Conservation (phyloP, 2,329 filamentous ascomycete genomes). For the Fusarium oligoseptatum region DNA sequence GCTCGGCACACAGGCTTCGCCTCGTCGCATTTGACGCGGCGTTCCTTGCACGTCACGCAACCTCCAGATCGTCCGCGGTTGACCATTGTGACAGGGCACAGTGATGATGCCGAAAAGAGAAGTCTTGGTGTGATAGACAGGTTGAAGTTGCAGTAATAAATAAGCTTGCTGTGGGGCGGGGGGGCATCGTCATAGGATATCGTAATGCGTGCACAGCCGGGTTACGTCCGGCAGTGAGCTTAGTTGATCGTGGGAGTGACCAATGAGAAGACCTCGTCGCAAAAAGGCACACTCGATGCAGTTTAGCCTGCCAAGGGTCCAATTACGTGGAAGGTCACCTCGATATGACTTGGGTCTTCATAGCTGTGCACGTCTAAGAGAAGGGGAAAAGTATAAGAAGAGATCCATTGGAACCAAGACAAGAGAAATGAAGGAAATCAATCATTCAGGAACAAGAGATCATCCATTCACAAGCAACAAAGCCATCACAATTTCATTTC, state of each 20-base stretch:
- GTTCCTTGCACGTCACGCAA: background rate
- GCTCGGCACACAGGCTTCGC: background rate
- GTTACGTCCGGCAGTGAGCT: background rate
- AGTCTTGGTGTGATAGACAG: background rate
- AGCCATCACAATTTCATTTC: background rate
- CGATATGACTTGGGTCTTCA: background rate
- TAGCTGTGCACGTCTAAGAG: background rate
- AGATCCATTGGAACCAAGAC: background rate
- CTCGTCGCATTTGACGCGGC: conserved; percentile 1
- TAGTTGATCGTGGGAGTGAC: background rate
- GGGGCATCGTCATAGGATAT: background rate
- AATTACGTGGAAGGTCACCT: background rate
- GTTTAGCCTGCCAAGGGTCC: background rate
- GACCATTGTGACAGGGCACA: background rate
- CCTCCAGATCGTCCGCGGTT: background rate
- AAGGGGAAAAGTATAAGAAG: background rate
- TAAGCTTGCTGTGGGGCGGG: background rate
- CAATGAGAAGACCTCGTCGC: background rate
- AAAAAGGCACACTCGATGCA: background rate
- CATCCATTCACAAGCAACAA: background rate
- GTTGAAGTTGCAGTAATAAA: conserved; percentile 3
- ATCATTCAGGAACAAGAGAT: background rate
- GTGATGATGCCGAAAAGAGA: background rate
- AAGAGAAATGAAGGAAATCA: background rate
- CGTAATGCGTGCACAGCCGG: background rate